phyloP scores from a whole-genome alignment of 805 yeast genomes.

The Kazachstania taianensis region DNA sequence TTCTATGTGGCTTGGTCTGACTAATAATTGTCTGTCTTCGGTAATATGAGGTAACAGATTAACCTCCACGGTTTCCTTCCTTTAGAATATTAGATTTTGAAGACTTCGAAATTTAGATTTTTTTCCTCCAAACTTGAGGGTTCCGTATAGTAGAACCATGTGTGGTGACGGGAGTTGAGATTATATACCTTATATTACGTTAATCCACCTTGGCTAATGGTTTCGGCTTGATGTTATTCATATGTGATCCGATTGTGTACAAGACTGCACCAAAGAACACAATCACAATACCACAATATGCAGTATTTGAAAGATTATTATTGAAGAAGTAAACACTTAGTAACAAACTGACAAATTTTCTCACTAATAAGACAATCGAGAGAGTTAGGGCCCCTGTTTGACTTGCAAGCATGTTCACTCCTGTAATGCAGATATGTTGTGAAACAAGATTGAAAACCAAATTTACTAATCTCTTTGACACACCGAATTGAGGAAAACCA shows the following conservation, averaged over 20 bases:
- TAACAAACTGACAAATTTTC: slow-evolving; percentile 52
- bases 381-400: slow-evolving; percentile 52
- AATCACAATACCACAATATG: slow-evolving; percentile 37
- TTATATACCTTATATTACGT: too few species aligned
- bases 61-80: too few species aligned
- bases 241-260: slow-evolving; percentile 27
- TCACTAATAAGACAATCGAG: slow-evolving; percentile 46
- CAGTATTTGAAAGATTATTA: slow-evolving; percentile 32
- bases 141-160: too few species aligned
- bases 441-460: slow-evolving; percentile 39
- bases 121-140: too few species aligned
- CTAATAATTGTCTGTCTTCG: too few species aligned
- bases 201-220: too few species aligned
- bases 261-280: slow-evolving; percentile 49
- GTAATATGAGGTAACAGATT: too few species aligned
- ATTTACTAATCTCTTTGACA: slow-evolving; percentile 16
- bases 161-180: too few species aligned
- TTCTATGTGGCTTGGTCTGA: too few species aligned
- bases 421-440: slow-evolving; percentile 53
- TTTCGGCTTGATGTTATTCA: too few species aligned
- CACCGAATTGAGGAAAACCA: neutral
- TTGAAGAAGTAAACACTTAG: slow-evolving; percentile 47
- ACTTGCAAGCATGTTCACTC: slow-evolving; percentile 56
- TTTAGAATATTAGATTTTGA: too few species aligned
- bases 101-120: too few species aligned